Evolutionary conservation across 1,139 yeast genomes (phyloP), one percentile per base, ranked within the genome.

Genomic region (Blastobotrys aristatus): DNA sequence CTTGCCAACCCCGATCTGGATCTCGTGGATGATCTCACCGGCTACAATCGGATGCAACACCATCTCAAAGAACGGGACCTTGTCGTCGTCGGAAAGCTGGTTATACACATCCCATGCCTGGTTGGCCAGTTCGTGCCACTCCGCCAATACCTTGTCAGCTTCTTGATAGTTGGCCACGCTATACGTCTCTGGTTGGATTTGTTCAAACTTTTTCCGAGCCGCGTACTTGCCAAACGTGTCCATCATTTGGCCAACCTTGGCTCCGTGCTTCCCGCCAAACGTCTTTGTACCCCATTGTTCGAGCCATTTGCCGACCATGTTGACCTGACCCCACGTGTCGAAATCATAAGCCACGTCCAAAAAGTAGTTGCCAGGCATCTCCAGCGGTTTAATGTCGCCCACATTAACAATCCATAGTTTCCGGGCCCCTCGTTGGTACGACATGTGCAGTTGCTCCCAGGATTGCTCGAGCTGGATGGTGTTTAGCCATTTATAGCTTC

Each of bases 391-490:
- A 34, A 54, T 17, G 27, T 54, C 57, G 21, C 57, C 57, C 13
- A 54, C 57, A 29, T 54, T 54, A 31, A 54, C 47, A 32, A 54
- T 53, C 57, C 57, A 54, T 13, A 53, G 50, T 24, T 45, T 43
- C 33, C 50, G 47, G 4, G 57, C 56, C 3, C 47, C 41, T 17
- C 50, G 37, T 27, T 52, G 39, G 34, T 54, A 44, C 2, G 57
- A 53, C 41, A 49, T 42, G 38, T 50, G 53, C 21, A 54, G 45
- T 39, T 54, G 57, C 39, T 54, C 57, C 47, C 49, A 54, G 8
- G 50, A 43, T 45, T 55, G 40, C 32, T 54, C 53, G 8, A 54
- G 49, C 5, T 51, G 47, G 17, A 51, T 52, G 10, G 53, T 50
- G 30, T 54, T 54, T 4, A 50, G 20, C 57, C 57, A 54, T 37